phyloP scores from a whole-genome alignment of 768 basidiomycete genomes.

The Leccinum sublutescens region DNA sequence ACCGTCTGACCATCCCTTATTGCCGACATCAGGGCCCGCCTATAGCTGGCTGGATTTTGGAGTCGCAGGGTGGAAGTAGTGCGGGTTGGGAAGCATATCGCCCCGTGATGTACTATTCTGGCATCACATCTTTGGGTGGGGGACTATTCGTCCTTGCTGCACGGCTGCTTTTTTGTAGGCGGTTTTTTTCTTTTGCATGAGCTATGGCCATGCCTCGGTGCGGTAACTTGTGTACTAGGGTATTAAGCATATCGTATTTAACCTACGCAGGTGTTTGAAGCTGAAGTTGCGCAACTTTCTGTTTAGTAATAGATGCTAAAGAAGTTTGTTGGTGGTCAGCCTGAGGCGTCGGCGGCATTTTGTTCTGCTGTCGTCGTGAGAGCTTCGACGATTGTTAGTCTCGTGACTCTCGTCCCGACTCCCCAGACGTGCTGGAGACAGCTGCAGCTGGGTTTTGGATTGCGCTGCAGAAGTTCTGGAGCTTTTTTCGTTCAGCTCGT shows the following conservation, averaged over 20 bases:
- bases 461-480: no score
- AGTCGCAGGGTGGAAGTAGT: constrained; percentile 23
- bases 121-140: constrained; percentile 27
- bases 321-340: not conserved
- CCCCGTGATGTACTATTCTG: constrained; percentile 33
- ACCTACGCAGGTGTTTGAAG: not conserved
- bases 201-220: not conserved
- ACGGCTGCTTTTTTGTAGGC: constrained; percentile 6
- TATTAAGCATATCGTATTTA: not conserved
- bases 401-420: no score
- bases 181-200: constrained; percentile 17
- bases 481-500: no score
- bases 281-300: not conserved
- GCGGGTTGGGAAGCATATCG: constrained; percentile 24
- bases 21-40: constrained; percentile 28
- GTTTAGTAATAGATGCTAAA: not conserved
- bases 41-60: constrained; percentile 29
- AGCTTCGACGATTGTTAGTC: no score
- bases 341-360: not conserved
- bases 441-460: no score
- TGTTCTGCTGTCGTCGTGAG: not conserved
- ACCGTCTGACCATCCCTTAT: not conserved
- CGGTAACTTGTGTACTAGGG: not conserved
- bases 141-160: constrained; percentile 19
- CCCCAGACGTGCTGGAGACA: no score